Percentiles rank a stretch among this genome's conserved stretches.
Evolutionary conservation across 2,329 filamentous ascomycete genomes (phyloP).

Genomic region (Hypoxylon sp.): DNA sequence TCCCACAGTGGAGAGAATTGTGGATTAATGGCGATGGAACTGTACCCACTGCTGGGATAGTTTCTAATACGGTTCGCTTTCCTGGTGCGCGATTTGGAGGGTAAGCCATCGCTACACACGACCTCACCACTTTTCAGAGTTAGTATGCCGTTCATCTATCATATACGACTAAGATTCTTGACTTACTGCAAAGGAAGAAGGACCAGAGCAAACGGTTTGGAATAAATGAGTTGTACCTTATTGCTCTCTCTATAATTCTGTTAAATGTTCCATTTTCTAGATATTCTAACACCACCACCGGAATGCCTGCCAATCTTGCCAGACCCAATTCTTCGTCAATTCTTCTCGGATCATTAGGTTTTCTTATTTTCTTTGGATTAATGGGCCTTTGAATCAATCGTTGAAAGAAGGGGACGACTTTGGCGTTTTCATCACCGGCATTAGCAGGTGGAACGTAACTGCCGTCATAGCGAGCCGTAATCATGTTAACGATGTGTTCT

Average conservation of each 20-base stretch:
- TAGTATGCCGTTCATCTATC: not conserved
- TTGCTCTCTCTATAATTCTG: conserved; percentile 7
- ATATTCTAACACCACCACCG: conserved; percentile 21
- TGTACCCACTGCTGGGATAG: not conserved
- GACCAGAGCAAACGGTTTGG: conserved; percentile 31
- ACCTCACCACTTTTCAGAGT: conserved; percentile 23
- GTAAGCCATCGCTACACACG: conserved; percentile 17
- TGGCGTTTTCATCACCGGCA: not conserved
- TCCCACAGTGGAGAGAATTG: not conserved
- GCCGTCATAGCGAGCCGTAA: not conserved
- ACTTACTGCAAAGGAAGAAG: conserved; percentile 33
- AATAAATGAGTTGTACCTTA: not conserved
- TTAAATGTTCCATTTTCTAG: conserved; percentile 17
- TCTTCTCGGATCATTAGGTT: not conserved
- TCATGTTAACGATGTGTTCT: conserved; percentile 14
- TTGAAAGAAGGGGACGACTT: not conserved
- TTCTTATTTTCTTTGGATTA: not conserved
- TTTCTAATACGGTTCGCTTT: conserved; percentile 1
- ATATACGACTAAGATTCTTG: no score
- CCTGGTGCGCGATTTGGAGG: not conserved
- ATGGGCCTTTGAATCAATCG: not conserved
- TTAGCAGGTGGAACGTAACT: not conserved
- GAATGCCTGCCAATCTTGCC: not conserved
- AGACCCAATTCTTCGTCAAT: conserved; percentile 11
- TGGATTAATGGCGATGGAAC: not conserved